Base-by-base conservation (phyloP, 345 rosid species). In the Bretschneidera sinensis region DNA sequence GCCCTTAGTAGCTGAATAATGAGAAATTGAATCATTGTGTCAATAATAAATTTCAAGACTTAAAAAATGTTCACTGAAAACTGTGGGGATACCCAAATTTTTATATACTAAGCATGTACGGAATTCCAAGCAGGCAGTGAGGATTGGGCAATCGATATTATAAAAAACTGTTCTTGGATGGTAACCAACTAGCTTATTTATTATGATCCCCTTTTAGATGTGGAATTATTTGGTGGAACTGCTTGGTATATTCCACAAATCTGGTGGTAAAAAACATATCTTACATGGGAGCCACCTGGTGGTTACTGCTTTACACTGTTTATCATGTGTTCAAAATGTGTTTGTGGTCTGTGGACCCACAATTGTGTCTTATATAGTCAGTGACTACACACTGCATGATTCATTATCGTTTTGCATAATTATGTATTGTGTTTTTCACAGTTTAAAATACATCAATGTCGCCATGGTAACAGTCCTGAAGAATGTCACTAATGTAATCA, bases 391-490 rank as follows among this genome's bases (percentile, higher is more conserved):
- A 64, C 31, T 56, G 55, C 20, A 50, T 24, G 24, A 35, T 45
- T 17, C 18, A 43, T 35, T 43, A 25, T 54, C 16, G 17, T 51
- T 21, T 48, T 34, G 43, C 24, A 17, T 60, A 18, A 22, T 43
- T 20, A 24, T 17, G 9, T 58, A 60, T 52, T 54, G 50, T 64
- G 2, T 54, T 74, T 48, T 72, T 66, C 73, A 80, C 97, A 94
- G 99, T 60, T 76, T 94, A 80, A 94, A 81, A 76, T 88, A 90
- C 76, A 94, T 94, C 61, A 94, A 88, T 75, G 96, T 94, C n/a
- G 97, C 97, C 70, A 94, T 90, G 99, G 97, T 94, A 71, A 90
- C 97, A 3, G 92, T 88, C 64, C 79, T 94, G 79, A 94, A 94
- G 91, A 94, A 94, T 79, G 95, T 94, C 51, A 90, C 99, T 57